Percentiles rank a stretch among this genome's conserved stretches.
These are phyloP conservation scores for Mycena floridula DNA, from an alignment of 768 basidiomycete species.

Conservation along the genomic window DNA sequence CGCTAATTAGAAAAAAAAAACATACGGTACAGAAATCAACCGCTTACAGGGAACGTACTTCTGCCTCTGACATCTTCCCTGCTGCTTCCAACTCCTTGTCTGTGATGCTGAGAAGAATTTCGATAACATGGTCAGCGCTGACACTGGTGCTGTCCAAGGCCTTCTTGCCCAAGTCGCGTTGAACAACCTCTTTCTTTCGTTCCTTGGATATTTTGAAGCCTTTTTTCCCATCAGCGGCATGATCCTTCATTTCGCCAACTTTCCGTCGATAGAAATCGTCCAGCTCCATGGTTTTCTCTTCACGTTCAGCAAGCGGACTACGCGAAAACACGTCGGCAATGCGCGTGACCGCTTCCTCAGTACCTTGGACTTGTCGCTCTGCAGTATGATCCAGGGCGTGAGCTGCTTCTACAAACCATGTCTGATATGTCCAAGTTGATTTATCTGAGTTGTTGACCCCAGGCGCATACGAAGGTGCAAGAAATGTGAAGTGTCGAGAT, in stretches of 20 bases:
- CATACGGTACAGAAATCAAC: not conserved
- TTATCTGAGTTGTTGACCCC: not conserved
- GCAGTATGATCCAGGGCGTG: slow-evolving; percentile 19
- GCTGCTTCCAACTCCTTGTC: not conserved
- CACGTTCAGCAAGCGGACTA: slow-evolving; percentile 10
- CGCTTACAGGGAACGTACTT: not conserved
- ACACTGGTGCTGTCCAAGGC: slow-evolving; percentile 7
- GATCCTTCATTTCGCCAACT: slow-evolving; percentile 17
- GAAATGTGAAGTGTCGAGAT: slow-evolving; percentile 5
- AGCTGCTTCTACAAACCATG: slow-evolving; percentile 11
- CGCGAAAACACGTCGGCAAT: slow-evolving; percentile 13
- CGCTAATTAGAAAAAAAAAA: not conserved
- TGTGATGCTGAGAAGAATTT: not conserved
- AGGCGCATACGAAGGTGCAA: slow-evolving; percentile 2
- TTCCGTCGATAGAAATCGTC: slow-evolving; percentile 13
- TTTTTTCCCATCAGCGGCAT: slow-evolving; percentile 24
- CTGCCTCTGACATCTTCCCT: too few relatives aligned
- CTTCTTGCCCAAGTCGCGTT: slow-evolving; percentile 5
- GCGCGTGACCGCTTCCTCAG: slow-evolving; percentile 6
- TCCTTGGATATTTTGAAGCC: slow-evolving; percentile 10
- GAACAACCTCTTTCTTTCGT: slow-evolving; percentile 6
- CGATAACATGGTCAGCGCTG: not conserved
- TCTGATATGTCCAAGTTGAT: not conserved
- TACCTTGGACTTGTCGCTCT: slow-evolving; percentile 17
- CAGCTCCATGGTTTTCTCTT: slow-evolving; percentile 6